Conservation (phyloP, 768 basidiomycete genomes). For the Pleurotus djamor region DNA sequence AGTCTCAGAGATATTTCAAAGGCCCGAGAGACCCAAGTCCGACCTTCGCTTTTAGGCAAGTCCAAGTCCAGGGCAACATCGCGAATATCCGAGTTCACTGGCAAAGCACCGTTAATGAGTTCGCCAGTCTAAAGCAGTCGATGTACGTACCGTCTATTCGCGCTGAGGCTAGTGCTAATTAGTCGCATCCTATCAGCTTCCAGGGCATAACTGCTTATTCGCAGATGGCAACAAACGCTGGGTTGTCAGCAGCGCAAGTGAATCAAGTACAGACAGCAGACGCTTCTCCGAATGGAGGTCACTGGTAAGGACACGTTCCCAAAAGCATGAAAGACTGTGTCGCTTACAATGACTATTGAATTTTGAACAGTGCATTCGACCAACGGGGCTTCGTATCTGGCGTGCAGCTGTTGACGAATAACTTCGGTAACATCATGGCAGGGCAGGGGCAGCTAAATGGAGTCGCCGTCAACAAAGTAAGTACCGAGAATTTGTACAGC, state of each 20-base stretch:
- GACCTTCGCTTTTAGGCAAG: conserved; percentile 14
- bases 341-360: too few species aligned
- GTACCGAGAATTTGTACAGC: not conserved
- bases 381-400: conserved; percentile 1
- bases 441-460: conserved; percentile 2
- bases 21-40: too few species aligned
- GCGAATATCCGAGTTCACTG: conserved; percentile 19
- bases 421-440: not conserved
- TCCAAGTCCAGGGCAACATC: conserved; percentile 20
- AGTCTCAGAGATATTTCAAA: too few species aligned
- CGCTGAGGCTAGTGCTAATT: not conserved
- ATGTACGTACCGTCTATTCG: conserved; percentile 12
- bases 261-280: conserved; percentile 20
- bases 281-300: conserved; percentile 16
- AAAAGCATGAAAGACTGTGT: too few species aligned
- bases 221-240: conserved; percentile 15
- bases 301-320: conserved; percentile 1
- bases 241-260: conserved; percentile 13
- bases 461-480: not conserved
- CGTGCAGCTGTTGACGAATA: conserved; percentile 3
- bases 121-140: conserved; percentile 15
- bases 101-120: conserved; percentile 21
- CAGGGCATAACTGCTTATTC: conserved; percentile 17
- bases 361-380: not conserved
- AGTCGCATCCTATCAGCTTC: not conserved